phyloP scores from a whole-genome alignment of 306 rosid species.

The Abrus precatorius region DNA sequence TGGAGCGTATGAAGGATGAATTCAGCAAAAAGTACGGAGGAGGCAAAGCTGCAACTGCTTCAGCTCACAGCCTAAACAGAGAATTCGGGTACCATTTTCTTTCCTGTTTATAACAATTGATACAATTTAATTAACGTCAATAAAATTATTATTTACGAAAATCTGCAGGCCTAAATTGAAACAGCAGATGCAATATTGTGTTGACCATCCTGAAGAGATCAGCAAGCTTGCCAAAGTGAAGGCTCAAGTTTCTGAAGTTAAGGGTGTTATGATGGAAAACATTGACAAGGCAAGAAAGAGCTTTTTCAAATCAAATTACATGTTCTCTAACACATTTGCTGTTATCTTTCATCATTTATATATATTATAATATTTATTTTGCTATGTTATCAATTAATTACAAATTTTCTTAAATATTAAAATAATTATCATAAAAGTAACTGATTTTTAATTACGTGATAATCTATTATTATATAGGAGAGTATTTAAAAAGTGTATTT shows the following conservation, averaged over 20 bases:
- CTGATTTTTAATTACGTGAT: too few species aligned
- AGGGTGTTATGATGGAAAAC: constrained; percentile 99
- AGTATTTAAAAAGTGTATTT: too few species aligned
- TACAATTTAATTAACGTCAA: too few species aligned
- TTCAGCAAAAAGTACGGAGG: constrained; percentile 83
- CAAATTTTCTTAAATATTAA: too few species aligned
- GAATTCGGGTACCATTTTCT: constrained; percentile 79
- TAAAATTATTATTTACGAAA: background rate
- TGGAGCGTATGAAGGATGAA: constrained; percentile 88
- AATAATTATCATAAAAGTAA: too few species aligned
- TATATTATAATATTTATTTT: too few species aligned
- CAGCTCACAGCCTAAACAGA: constrained; percentile 68
- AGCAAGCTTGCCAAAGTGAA: constrained; percentile 96
- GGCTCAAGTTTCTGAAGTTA: constrained; percentile 98
- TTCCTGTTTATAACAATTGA: background rate
- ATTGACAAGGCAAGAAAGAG: constrained; percentile 75
- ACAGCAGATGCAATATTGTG: constrained; percentile 93
- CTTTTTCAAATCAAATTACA: background rate
- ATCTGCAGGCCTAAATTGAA: constrained; percentile 77
- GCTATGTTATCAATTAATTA: too few species aligned
- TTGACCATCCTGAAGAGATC: constrained; percentile 97
- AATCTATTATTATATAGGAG: too few species aligned
- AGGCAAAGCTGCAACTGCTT: constrained; percentile 90
- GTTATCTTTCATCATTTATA: background rate
- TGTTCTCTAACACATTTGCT: background rate